Percentiles rank a stretch among this genome's conserved stretches.
These are phyloP conservation scores for Fusarium sp. DNA, from an alignment of 2,329 filamentous ascomycete species.

Conservation along the genomic window DNA sequence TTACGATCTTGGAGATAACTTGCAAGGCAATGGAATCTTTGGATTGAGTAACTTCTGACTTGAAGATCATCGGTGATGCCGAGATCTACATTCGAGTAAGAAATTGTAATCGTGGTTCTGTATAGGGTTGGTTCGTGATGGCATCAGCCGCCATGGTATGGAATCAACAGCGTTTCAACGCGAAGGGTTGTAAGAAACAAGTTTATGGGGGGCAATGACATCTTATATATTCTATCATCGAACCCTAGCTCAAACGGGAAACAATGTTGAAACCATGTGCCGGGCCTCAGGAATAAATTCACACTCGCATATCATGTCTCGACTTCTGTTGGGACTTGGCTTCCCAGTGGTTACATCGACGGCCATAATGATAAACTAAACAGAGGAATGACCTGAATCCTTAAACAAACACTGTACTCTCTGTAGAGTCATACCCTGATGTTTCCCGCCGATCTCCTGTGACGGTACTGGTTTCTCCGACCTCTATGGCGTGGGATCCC, in stretches of 20 bases:
- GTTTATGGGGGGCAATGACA: rapidly evolving
- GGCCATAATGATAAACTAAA: too few relatives aligned
- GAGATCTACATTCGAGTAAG: not conserved
- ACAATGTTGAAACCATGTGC: not conserved
- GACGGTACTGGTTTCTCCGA: not conserved
- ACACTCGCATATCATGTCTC: too few relatives aligned
- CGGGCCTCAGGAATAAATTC: too few relatives aligned
- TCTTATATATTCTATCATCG: not conserved
- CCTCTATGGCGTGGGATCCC: not conserved
- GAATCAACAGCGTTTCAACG: rapidly evolving
- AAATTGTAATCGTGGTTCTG: too few relatives aligned
- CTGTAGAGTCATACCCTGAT: not conserved
- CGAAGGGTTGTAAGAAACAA: not conserved
- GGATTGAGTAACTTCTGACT: rapidly evolving
- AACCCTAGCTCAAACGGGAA: not conserved
- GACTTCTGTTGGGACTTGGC: too few relatives aligned
- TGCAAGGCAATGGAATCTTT: not conserved
- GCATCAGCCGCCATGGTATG: not conserved
- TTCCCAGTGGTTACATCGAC: rapidly evolving
- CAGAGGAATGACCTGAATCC: too few relatives aligned
- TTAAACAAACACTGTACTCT: rapidly evolving
- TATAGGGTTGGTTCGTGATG: not conserved
- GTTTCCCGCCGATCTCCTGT: not conserved
- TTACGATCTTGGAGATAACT: too few relatives aligned
- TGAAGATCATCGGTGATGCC: not conserved